A percentile compares a stretch with the other conserved stretches of the same genome.
phyloP scores from a whole-genome alignment of 345 rosid species.

The Lepidium sativum region DNA sequence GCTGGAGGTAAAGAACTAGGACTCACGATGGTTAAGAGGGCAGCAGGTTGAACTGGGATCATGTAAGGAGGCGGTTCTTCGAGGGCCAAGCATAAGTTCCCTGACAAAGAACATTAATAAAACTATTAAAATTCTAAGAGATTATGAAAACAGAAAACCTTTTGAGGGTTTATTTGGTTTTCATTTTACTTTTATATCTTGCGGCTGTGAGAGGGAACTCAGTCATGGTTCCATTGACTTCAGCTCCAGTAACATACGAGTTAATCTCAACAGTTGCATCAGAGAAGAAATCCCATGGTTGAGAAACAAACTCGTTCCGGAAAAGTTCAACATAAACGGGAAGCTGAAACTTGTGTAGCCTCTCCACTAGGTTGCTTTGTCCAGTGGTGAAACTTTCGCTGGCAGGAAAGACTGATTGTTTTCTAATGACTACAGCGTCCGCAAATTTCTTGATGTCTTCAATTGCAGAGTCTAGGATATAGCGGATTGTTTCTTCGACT shows the following conservation, averaged over 20 bases:
- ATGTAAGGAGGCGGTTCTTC: slow-evolving; percentile 41
- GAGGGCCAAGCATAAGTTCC: slow-evolving; percentile 42
- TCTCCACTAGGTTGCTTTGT: slow-evolving; percentile 39
- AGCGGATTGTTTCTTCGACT: slow-evolving; percentile 52
- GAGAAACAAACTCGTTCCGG: slow-evolving; percentile 80
- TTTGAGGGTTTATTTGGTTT: not conserved
- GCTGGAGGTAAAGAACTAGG: slow-evolving; percentile 45
- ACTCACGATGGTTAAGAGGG: slow-evolving; percentile 33
- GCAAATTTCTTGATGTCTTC: slow-evolving; percentile 68
- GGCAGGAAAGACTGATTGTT: slow-evolving; percentile 46
- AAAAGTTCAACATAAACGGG: slow-evolving; percentile 59
- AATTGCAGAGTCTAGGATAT: slow-evolving; percentile 35
- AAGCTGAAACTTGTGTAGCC: slow-evolving; percentile 39
- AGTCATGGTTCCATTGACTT: slow-evolving; percentile 55
- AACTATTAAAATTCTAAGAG: not conserved
- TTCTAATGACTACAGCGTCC: slow-evolving; percentile 49
- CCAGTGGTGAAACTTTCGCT: slow-evolving; percentile 29
- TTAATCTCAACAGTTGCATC: slow-evolving; percentile 76
- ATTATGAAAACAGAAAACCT: not conserved
- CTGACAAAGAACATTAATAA: slow-evolving; percentile 33
- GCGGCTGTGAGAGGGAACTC: slow-evolving; percentile 73
- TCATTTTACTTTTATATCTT: slow-evolving; percentile 69
- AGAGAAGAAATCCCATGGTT: slow-evolving; percentile 87
- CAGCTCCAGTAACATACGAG: slow-evolving; percentile 25
- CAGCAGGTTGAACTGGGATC: slow-evolving; percentile 47